Conservation (phyloP, 73 alveolate species). For the Tetrahymena elliotti region DNA sequence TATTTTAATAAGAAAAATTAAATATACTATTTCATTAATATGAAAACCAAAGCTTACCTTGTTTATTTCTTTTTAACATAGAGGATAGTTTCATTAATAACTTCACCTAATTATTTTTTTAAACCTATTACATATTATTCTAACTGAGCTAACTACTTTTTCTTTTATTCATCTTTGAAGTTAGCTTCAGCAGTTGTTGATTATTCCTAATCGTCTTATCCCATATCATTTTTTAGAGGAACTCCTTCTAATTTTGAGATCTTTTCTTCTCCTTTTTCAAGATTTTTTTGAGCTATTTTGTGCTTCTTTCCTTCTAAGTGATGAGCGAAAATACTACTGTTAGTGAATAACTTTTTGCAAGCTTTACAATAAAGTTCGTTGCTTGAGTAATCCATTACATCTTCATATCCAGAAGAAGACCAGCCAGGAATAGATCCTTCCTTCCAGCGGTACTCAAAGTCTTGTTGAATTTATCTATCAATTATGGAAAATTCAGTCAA, state of each 20-base stretch:
- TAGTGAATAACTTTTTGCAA: slow-evolving; percentile 77
- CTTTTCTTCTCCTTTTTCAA: slow-evolving; percentile 10
- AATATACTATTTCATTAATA: slow-evolving; percentile 41
- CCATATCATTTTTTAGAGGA: neutral
- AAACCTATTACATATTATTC: slow-evolving; percentile 73
- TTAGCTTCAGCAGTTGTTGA: neutral
- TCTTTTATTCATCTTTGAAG: slow-evolving; percentile 20
- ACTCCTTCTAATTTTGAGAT: neutral
- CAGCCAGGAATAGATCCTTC: slow-evolving; percentile 52
- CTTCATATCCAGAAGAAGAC: slow-evolving; percentile 30
- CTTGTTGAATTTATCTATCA: slow-evolving; percentile 26
- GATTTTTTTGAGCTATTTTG: slow-evolving; percentile 59
- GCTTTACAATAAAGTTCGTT: slow-evolving; percentile 53
- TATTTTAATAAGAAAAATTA: slow-evolving; percentile 2
- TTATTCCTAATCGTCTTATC: slow-evolving; percentile 9
- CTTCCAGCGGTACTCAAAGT: slow-evolving; percentile 61
- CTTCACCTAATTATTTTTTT: slow-evolving; percentile 72
- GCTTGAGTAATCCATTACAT: slow-evolving; percentile 10
- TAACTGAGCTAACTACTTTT: slow-evolving; percentile 60
- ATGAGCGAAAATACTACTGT: slow-evolving; percentile 71
- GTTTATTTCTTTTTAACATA: slow-evolving; percentile 83
- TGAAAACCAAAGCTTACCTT: slow-evolving; percentile 61
- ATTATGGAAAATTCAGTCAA: slow-evolving; percentile 40
- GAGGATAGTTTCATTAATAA: slow-evolving; percentile 67
- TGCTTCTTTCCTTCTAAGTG: slow-evolving; percentile 89